phyloP scores from a whole-genome alignment of 148 eudicot genomes.

The Fagopyrum esculentum region DNA sequence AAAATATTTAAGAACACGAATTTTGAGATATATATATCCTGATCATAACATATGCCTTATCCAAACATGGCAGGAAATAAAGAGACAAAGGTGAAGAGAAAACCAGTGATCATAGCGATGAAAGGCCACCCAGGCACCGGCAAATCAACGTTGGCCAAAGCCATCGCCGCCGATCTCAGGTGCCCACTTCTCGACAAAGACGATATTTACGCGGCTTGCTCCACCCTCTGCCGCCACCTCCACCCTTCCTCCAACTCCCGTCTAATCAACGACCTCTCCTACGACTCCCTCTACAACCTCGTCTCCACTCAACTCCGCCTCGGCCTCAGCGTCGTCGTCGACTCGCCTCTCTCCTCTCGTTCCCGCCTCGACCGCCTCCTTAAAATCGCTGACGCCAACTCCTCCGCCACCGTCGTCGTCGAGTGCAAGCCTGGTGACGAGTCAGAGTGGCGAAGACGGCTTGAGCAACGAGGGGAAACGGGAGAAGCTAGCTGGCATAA shows the following conservation, averaged over 20 bases:
- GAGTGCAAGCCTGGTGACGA: constrained; percentile 45
- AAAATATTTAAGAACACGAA: too few relatives aligned
- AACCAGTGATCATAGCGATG: constrained; percentile 39
- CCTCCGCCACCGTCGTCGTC: constrained; percentile 32
- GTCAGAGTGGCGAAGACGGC: constrained; percentile 39
- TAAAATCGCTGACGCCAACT: constrained; percentile 30
- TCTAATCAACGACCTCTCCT: constrained; percentile 55
- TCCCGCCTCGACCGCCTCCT: constrained; percentile 39
- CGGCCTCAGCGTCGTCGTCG: constrained; percentile 54
- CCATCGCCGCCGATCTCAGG: constrained; percentile 42
- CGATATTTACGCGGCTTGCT: constrained; percentile 51
- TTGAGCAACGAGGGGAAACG: constrained; percentile 20
- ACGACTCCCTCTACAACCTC: constrained; percentile 47
- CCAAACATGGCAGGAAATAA: background rate
- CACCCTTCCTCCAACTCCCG: constrained; percentile 12
- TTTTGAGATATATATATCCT: too few relatives aligned
- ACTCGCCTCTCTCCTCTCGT: constrained; percentile 64
- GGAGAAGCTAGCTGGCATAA: constrained; percentile 53
- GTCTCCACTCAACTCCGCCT: constrained; percentile 42
- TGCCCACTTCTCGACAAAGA: constrained; percentile 74
- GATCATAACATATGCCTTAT: background rate
- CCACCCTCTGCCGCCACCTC: constrained; percentile 26
- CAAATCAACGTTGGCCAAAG: constrained; percentile 56
- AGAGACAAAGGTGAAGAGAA: too few relatives aligned
- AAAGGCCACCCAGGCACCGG: constrained; percentile 83